Percentiles rank a stretch among this genome's conserved stretches.
phyloP scores from a whole-genome alignment of 306 rosid genomes.

The Chamaecrista fasciculata region DNA sequence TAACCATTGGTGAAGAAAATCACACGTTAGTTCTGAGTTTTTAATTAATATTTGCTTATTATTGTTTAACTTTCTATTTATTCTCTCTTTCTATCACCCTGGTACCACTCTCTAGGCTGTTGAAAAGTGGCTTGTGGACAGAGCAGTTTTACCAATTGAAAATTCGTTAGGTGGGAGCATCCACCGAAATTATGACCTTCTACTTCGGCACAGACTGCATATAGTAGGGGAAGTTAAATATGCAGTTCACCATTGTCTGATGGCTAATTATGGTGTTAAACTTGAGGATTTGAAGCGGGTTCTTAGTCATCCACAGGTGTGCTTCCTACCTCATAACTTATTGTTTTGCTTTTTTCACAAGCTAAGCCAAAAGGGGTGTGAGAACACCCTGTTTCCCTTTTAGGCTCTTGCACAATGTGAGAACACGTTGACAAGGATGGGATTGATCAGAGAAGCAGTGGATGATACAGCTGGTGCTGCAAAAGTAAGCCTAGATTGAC shows the following conservation, averaged over 20 bases:
- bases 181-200: conserved; percentile 88
- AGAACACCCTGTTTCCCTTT: conserved; percentile 31
- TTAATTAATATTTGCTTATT: conserved; percentile 19
- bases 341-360: not conserved
- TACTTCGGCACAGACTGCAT: conserved; percentile 81
- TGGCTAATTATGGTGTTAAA: conserved; percentile 78
- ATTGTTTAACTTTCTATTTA: not conserved
- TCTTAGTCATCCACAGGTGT: conserved; percentile 89
- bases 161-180: conserved; percentile 96
- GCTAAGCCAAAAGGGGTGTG: conserved; percentile 21
- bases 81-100: conserved; percentile 21
- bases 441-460: conserved; percentile 83
- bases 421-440: conserved; percentile 66
- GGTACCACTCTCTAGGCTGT: conserved; percentile 55
- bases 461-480: conserved; percentile 96
- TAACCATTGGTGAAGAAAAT: not conserved
- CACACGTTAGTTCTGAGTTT: not conserved
- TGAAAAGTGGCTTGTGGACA: conserved; percentile 85
- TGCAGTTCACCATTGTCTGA: conserved; percentile 82
- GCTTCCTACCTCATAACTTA: conserved; percentile 10
- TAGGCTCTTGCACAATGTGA: conserved; percentile 99
- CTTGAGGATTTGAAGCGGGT: conserved; percentile 68
- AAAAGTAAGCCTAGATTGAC: conserved; percentile 52
- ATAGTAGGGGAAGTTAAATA: conserved; percentile 93
- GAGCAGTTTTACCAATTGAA: conserved; percentile 92